These are phyloP conservation scores for Starmera quercuum DNA, from an alignment of 805 yeast genomes.

Conservation along the genomic window DNA sequence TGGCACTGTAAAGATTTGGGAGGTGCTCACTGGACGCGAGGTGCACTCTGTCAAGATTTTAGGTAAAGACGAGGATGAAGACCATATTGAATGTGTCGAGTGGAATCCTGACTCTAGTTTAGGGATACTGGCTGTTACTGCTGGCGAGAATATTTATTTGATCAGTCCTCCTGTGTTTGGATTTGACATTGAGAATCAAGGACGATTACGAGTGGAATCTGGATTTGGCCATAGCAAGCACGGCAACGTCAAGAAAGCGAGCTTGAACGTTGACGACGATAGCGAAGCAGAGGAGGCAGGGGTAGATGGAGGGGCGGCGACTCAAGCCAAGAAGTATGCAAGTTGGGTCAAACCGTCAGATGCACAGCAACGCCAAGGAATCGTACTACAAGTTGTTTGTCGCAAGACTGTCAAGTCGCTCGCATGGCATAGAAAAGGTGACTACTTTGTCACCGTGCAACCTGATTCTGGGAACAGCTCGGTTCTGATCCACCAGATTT, in stretches of 20 bases:
- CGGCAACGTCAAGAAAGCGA: slow-evolving; percentile 42
- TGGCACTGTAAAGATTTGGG: slow-evolving; percentile 96
- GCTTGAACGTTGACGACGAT: slow-evolving; percentile 29
- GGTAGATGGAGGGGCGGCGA: slow-evolving; percentile 31
- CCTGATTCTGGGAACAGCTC: slow-evolving; percentile 87
- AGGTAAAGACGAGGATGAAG: slow-evolving; percentile 47
- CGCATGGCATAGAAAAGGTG: slow-evolving; percentile 97
- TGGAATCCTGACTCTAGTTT: slow-evolving; percentile 80
- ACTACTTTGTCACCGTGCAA: slow-evolving; percentile 93
- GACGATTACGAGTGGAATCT: slow-evolving; percentile 70
- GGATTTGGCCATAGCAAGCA: slow-evolving; percentile 85
- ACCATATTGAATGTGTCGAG: slow-evolving; percentile 69
- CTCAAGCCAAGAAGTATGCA: slow-evolving; percentile 49
- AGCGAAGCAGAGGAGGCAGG: slow-evolving; percentile 34
- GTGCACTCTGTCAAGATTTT: slow-evolving; percentile 56
- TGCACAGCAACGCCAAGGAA: slow-evolving; percentile 55
- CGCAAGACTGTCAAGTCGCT: slow-evolving; percentile 67
- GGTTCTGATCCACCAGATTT: slow-evolving; percentile 88
- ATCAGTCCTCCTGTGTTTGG: slow-evolving; percentile 91
- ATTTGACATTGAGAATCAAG: slow-evolving; percentile 73
- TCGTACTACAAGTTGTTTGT: slow-evolving; percentile 64
- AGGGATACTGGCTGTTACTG: slow-evolving; percentile 80
- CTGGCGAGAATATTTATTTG: slow-evolving; percentile 72
- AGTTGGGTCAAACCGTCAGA: slow-evolving; percentile 79
- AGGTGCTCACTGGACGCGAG: slow-evolving; percentile 90